Conservation (phyloP, 805 yeast species). For the Teunomyces aglyptinius region DNA sequence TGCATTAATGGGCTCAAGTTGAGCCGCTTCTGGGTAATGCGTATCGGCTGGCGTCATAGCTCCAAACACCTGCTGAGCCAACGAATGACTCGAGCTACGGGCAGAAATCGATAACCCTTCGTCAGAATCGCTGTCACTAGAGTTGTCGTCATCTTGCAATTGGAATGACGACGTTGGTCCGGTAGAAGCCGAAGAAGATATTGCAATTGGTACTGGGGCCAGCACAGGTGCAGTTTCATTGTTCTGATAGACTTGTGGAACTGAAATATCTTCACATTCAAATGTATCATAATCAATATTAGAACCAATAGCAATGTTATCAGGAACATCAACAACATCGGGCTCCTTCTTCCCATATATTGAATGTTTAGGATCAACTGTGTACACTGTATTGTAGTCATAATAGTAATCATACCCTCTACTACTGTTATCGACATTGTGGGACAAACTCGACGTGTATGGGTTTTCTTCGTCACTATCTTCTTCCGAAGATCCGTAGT, state of each 20-base stretch:
- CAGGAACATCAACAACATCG: constrained; percentile 47
- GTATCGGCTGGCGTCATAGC: constrained; percentile 14
- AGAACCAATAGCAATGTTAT: constrained; percentile 41
- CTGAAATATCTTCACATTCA: constrained; percentile 22
- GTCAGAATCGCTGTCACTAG: constrained; percentile 21
- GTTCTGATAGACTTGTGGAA: constrained; percentile 14
- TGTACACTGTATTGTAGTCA: constrained; percentile 77
- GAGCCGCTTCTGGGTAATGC: constrained; percentile 20
- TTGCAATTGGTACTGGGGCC: constrained; percentile 3
- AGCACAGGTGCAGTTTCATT: constrained; percentile 2
- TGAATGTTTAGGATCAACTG: constrained; percentile 46
- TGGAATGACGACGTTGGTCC: constrained; percentile 8
- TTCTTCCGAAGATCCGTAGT: constrained; percentile 65
- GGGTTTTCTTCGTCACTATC: constrained; percentile 59
- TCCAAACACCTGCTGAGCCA: constrained; percentile 42
- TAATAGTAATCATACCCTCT: constrained; percentile 77
- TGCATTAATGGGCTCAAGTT: constrained; percentile 25
- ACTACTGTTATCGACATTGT: constrained; percentile 60
- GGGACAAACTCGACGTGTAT: constrained; percentile 57
- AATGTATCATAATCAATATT: constrained; percentile 38
- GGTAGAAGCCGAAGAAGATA: not conserved
- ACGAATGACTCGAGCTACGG: constrained; percentile 39
- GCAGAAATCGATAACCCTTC: constrained; percentile 39
- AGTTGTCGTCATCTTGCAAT: constrained; percentile 13
- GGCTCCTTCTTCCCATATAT: constrained; percentile 33